These are phyloP conservation scores for Monilinia polystroma DNA, from an alignment of 2,329 filamentous ascomycete species.

Conservation along the genomic window DNA sequence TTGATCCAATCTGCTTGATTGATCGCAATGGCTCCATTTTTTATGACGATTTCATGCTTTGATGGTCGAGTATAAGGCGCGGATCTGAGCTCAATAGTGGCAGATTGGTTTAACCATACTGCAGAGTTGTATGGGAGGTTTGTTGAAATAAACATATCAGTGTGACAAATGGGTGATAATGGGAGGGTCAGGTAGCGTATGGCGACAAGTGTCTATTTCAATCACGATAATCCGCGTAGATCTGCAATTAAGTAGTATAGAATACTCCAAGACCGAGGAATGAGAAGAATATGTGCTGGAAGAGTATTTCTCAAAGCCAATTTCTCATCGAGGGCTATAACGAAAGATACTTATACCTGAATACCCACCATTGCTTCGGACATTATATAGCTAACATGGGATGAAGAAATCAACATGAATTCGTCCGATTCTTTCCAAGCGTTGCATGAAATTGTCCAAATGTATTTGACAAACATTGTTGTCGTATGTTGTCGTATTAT, in stretches of 20 bases:
- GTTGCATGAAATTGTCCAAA: too few species aligned
- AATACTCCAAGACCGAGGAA: background rate
- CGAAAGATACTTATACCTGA: constrained; percentile 15
- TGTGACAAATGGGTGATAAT: background rate
- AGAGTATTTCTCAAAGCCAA: background rate
- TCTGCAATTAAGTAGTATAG: background rate
- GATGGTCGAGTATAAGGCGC: constrained; percentile 43
- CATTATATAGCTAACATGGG: background rate
- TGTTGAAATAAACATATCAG: background rate
- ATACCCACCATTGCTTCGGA: background rate
- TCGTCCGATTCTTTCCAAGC: background rate
- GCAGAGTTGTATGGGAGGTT: constrained; percentile 18
- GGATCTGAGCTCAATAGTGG: constrained; percentile 39
- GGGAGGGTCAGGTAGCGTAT: too few species aligned
- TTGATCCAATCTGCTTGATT: constrained; percentile 44
- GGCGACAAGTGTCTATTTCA: background rate
- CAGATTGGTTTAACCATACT: constrained; percentile 31
- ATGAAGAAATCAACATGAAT: background rate
- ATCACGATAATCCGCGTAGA: background rate
- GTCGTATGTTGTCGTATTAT: background rate
- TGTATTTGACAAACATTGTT: too few species aligned
- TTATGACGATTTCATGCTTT: constrained; percentile 43
- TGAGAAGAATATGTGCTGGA: background rate
- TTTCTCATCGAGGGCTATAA: background rate
- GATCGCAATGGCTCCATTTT: constrained; percentile 44